Base-by-base conservation (phyloP, 352 stramenopile genomes). In the Pythium monospermum region DNA sequence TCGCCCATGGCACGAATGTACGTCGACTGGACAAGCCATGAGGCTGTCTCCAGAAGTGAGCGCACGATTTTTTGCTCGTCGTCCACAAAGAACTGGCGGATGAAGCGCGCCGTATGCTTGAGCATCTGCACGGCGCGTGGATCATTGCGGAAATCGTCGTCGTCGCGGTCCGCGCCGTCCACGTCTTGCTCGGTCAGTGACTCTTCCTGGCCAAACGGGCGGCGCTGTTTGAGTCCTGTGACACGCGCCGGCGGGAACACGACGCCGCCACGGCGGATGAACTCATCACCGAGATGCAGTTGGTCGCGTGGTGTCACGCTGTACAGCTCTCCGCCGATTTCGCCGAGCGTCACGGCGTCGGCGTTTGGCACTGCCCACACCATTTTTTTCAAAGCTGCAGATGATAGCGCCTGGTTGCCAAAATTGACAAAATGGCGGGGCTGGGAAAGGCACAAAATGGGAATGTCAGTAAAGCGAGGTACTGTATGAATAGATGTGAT, bases 311-410 rank as follows among this genome's bases (percentile, higher is more conserved):
- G 65, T 2, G 72, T 73, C 18, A 89, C 73, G 56, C 75, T 87
- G 59, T 85, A 81, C 31, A 91, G 66, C 66, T 88, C 78, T 28
- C 78, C 74, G 48, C 74, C 58, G 39, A 87, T 71, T 63, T 91
- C 81, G 10, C 81, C 81, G 16, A 91, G 66, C 59, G 81, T 89
- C 70, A 89, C 78, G 40, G 80, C 71, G 47, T 87, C 75, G 23
- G 49, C 45, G n/a, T 64, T 70, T 18, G 80, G 80, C 46, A 86
- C 64, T 8, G 73, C 54, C 80, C 80, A 91, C 53, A 68, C 71
- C 73, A 87, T 86, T 6, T 7, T 42, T 32, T 13, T 15, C 2
- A n/a, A n/a, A n/a, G n/a, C n/a, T n/a, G n/a, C n/a, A n/a, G n/a
- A n/a, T n/a, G n/a, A n/a, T n/a, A n/a, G n/a, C n/a, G n/a, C n/a